These are phyloP conservation scores for Mycena haematopus DNA, from an alignment of 768 basidiomycete species.

Conservation along the genomic window DNA sequence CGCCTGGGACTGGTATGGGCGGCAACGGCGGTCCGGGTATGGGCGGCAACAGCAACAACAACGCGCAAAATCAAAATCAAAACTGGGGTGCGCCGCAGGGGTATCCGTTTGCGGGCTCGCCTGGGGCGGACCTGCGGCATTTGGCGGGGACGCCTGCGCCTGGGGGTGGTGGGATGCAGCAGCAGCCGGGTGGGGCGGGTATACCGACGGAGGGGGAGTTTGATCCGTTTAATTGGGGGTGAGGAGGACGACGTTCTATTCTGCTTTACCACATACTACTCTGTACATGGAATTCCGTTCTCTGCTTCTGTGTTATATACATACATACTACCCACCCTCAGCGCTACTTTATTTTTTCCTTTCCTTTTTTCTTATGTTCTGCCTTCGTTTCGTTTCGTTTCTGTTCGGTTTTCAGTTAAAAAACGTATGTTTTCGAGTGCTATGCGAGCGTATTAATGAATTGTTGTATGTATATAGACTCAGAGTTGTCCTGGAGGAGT, in stretches of 20 bases:
- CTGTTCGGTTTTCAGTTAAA: neutral
- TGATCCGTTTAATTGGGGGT: conserved; percentile 66
- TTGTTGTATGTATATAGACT: conserved; percentile 24
- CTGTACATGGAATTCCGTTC: neutral
- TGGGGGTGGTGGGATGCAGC: no score
- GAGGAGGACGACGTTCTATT: conserved; percentile 32
- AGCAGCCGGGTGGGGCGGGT: conserved; percentile 40
- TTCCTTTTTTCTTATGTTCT: neutral
- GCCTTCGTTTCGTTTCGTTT: neutral
- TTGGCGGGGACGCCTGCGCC: conserved; percentile 60
- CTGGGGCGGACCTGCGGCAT: conserved; percentile 44
- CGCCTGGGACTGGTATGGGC: conserved; percentile 42
- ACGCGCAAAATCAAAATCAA: conserved; percentile 16
- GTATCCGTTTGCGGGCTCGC: conserved; percentile 49
- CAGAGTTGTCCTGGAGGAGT: no score
- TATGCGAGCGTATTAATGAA: conserved; percentile 1
- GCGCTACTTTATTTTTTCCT: conserved; percentile 7
- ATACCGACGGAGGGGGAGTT: conserved; percentile 57
- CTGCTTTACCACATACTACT: neutral
- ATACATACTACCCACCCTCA: neutral
- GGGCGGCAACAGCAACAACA: no score
- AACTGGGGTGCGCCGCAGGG: conserved; percentile 34
- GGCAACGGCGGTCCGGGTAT: conserved; percentile 13
- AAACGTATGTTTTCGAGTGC: conserved; percentile 10
- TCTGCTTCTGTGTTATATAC: neutral